phyloP scores from a whole-genome alignment of 2,329 filamentous ascomycete species.

The Cephalotrichum gorgonifer region DNA sequence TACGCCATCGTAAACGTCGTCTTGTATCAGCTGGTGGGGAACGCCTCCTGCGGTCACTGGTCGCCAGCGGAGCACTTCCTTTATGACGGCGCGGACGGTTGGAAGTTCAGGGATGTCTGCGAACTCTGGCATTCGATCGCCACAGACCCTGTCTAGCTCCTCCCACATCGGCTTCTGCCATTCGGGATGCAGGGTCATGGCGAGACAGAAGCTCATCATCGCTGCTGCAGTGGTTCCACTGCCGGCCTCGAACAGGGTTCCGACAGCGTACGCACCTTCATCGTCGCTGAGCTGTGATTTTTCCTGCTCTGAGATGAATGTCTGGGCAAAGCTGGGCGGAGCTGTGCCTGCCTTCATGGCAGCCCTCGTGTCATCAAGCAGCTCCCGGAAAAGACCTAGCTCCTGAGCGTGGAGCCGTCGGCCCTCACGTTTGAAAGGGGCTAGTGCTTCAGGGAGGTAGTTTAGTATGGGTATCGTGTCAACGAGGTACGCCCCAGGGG shows the following conservation, averaged over 20 bases:
- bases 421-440: neutral
- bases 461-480: neutral
- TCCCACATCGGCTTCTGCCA: conserved; percentile 23
- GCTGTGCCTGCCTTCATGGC: neutral
- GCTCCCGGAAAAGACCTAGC: neutral
- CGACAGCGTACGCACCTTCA: neutral
- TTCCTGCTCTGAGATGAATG: neutral
- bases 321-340: neutral
- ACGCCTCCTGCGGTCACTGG: conserved; percentile 32
- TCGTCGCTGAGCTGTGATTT: neutral
- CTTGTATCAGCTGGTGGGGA: conserved; percentile 37
- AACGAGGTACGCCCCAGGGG: neutral
- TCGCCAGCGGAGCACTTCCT: conserved; percentile 40
- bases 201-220: conserved; percentile 15
- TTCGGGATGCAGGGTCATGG: conserved; percentile 19
- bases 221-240: conserved; percentile 5
- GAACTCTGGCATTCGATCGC: conserved; percentile 22
- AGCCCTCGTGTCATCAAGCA: neutral
- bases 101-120: conserved; percentile 25
- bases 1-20: conserved; percentile 41
- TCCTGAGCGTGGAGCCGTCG: neutral
- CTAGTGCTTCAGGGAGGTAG: neutral
- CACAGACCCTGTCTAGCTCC: conserved; percentile 27
- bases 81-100: conserved; percentile 25
- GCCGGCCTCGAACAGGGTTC: neutral